Conservation (phyloP, 768 basidiomycete species). For the Hysterangium stoloniferum region DNA sequence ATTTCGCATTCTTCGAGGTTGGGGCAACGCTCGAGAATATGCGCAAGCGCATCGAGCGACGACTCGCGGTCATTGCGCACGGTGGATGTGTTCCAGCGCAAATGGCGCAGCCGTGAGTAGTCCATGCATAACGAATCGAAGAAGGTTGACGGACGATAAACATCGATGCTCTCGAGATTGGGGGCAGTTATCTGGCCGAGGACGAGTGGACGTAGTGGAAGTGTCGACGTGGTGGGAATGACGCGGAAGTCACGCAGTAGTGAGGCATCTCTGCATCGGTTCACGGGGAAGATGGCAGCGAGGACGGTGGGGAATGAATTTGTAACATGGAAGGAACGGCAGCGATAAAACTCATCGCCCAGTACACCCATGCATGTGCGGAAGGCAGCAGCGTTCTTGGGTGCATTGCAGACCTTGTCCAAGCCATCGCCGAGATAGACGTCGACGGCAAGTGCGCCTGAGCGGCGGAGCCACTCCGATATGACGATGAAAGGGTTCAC, state of each 20-base stretch:
- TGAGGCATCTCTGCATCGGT: conserved; percentile 5
- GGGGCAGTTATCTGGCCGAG: background rate
- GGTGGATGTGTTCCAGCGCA: conserved; percentile 6
- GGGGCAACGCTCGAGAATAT: background rate
- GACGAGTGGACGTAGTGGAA: background rate
- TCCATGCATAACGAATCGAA: conserved; percentile 2
- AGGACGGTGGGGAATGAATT: background rate
- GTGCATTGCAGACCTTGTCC: background rate
- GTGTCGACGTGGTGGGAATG: background rate
- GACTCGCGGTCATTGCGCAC: background rate
- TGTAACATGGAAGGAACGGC: conserved; percentile 2
- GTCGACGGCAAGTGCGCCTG: conserved; percentile 5
- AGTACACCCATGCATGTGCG: background rate
- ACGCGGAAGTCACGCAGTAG: background rate
- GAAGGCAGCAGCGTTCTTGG: background rate
- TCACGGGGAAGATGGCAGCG: background rate
- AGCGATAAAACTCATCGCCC: background rate
- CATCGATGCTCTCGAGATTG: conserved; percentile 7
- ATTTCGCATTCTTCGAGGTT: conserved; percentile 11
- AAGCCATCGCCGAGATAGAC: conserved; percentile 5
- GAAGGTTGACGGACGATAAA: background rate
- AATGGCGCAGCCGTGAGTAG: conserved; percentile 1
- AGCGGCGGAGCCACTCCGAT: background rate
- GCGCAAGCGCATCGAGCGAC: background rate
- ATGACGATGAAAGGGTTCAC: background rate